A percentile compares a stretch with the other conserved stretches of the same genome.
phyloP scores from a whole-genome alignment of 345 rosid species.

The Populus deltoides region DNA sequence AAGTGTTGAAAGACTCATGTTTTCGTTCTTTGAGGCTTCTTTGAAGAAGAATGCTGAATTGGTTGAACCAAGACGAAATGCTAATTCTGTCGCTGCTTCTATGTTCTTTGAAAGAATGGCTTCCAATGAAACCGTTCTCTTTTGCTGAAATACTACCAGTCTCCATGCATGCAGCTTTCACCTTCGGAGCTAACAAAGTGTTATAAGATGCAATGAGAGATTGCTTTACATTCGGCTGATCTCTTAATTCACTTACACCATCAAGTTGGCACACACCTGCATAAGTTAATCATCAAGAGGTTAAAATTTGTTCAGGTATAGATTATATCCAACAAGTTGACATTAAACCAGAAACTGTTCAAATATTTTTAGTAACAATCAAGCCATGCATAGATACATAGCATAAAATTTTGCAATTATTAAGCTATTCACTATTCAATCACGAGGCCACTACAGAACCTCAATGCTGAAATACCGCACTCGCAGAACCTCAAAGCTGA shows the following conservation, averaged over 20 bases:
- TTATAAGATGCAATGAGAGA: conserved; percentile 53
- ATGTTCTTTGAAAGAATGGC: conserved; percentile 13
- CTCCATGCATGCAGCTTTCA: conserved; percentile 53
- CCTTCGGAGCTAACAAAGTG: conserved; percentile 54
- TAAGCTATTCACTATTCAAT: not conserved
- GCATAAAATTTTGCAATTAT: not conserved
- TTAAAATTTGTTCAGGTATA: not conserved
- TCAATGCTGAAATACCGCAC: not conserved
- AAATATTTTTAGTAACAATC: no score
- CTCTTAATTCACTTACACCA: conserved; percentile 47
- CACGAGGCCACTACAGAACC: not conserved
- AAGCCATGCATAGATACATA: no score
- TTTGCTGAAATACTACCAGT: conserved; percentile 10
- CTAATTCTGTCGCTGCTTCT: conserved; percentile 16
- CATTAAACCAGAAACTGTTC: not conserved
- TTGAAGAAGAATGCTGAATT: conserved; percentile 66
- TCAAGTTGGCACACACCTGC: conserved; percentile 68
- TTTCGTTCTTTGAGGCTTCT: conserved; percentile 83
- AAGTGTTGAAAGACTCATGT: conserved; percentile 70
- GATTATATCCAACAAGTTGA: not conserved
- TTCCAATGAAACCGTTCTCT: conserved; percentile 13
- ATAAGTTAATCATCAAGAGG: not conserved
- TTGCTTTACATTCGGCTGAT: conserved; percentile 62
- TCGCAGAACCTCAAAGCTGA: not conserved
- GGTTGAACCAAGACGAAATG: conserved; percentile 60